phyloP scores from a whole-genome alignment of 108 stramenopile genomes.

The Skeletonema costatum region DNA sequence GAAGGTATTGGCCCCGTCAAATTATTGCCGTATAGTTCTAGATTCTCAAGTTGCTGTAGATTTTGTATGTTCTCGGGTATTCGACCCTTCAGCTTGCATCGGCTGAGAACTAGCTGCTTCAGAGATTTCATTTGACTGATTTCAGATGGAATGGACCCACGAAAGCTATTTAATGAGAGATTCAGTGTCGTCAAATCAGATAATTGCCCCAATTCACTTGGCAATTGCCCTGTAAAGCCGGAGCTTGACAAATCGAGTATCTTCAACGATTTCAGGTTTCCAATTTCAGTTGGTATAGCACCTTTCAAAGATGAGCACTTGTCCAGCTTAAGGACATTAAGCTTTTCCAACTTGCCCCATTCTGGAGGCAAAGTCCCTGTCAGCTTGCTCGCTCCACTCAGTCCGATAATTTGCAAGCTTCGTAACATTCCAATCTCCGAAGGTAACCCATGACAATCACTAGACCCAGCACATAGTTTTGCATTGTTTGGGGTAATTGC shows the following conservation, averaged over 20 bases:
- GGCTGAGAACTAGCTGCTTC: constrained; percentile 10
- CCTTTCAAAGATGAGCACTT: constrained; percentile 34
- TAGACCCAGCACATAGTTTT: constrained; percentile 3
- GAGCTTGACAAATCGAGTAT: constrained; percentile 3
- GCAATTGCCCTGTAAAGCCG: constrained; percentile 19
- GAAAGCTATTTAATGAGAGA: constrained; percentile 23
- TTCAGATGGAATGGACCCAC: constrained; percentile 48
- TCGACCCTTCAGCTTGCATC: constrained; percentile 2
- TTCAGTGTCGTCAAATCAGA: constrained; percentile 6
- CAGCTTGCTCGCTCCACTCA: constrained; percentile 13
- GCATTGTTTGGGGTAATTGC: constrained; percentile 21
- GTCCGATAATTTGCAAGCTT: constrained; percentile 3
- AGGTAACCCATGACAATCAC: constrained; percentile 13
- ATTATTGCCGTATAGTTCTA: constrained; percentile 55
- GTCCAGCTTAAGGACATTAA: not conserved
- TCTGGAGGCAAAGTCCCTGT: constrained; percentile 12
- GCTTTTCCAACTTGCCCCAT: constrained; percentile 21
- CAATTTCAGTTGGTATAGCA: constrained; percentile 39
- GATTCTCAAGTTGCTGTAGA: constrained; percentile 15
- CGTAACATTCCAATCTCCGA: constrained; percentile 15
- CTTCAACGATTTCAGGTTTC: constrained; percentile 7
- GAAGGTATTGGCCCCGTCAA: constrained; percentile 34
- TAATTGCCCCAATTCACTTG: constrained; percentile 33
- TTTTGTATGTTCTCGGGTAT: constrained; percentile 8
- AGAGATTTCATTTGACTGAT: constrained; percentile 26